phyloP scores from a whole-genome alignment of 192 early-diverging fungal species.

The Umbelopsis sp. region DNA sequence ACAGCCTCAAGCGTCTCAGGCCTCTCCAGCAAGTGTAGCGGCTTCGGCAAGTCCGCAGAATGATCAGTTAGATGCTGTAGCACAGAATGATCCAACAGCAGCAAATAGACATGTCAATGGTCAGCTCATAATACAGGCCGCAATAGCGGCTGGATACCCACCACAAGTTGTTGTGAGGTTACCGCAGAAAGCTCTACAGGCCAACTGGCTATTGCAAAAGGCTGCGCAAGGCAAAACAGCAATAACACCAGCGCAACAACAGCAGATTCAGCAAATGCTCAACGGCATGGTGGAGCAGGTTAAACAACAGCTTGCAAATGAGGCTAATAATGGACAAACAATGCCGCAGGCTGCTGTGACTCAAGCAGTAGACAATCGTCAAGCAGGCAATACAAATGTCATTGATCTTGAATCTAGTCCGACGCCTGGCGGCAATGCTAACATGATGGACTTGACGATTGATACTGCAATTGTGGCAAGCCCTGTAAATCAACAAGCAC shows the following conservation, averaged over 20 bases:
- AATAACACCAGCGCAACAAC: constrained; percentile 26
- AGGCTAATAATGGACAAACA: constrained; percentile 10
- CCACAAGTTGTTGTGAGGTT: constrained; percentile 30
- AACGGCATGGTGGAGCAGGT: constrained; percentile 26
- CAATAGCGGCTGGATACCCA: constrained; percentile 27
- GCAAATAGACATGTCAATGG: constrained; percentile 25
- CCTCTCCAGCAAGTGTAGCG: background rate
- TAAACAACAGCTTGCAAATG: constrained; percentile 28
- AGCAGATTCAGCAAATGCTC: constrained; percentile 34
- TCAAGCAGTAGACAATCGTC: background rate
- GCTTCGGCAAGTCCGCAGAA: background rate
- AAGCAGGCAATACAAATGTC: background rate
- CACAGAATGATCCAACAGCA: constrained; percentile 16
- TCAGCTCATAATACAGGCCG: constrained; percentile 27
- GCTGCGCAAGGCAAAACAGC: constrained; percentile 16
- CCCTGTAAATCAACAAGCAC: background rate
- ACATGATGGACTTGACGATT: too few species aligned
- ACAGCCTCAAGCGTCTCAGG: background rate
- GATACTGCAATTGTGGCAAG: background rate
- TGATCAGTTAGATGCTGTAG: constrained; percentile 9
- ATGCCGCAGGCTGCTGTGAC: constrained; percentile 11
- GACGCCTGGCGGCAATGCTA: background rate
- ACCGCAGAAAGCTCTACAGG: constrained; percentile 35
- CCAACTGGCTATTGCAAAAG: constrained; percentile 35
- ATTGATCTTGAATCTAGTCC: background rate